Evolutionary conservation across 495 filamentous ascomycete genomes (phyloP).

Genomic region (Aspergillus wentii): DNA sequence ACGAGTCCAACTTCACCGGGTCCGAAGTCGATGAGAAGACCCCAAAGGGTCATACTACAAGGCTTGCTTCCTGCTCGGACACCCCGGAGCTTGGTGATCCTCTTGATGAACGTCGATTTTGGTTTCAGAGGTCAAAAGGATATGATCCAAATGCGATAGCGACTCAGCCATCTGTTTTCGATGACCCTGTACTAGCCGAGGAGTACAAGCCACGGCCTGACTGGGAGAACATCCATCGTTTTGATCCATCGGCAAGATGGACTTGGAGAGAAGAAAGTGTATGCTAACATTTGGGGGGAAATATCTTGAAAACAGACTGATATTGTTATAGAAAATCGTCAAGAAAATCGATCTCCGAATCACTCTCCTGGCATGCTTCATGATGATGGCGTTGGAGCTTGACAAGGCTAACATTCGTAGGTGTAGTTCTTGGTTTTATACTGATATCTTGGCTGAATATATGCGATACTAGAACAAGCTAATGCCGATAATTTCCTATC

Average conservation of each 20-base stretch:
- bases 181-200: constrained; percentile 43
- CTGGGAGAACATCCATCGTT: constrained; percentile 50
- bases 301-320: no score
- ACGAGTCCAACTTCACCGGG: no score
- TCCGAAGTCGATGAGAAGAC: no score
- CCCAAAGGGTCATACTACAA: no score
- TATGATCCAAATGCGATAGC: constrained; percentile 49
- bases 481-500: constrained; percentile 48
- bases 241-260: constrained; percentile 49
- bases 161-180: constrained; percentile 50
- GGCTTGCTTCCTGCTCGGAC: no score
- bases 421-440: no score
- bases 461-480: constrained; percentile 25
- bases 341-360: constrained; percentile 47
- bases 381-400: constrained; percentile 70
- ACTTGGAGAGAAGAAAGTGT: constrained; percentile 47
- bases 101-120: constrained; percentile 15
- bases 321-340: constrained; percentile 15
- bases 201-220: constrained; percentile 46
- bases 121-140: constrained; percentile 18
- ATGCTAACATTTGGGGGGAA: no score
- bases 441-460: no score
- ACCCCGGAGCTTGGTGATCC: constrained; percentile 11
- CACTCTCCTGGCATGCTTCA: constrained; percentile 51
- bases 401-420: constrained; percentile 59